Evolutionary conservation across 192 early-diverging fungal species (phyloP), one percentile per base, ranked within the genome.

Genomic region (Rhizophagus clarus): DNA sequence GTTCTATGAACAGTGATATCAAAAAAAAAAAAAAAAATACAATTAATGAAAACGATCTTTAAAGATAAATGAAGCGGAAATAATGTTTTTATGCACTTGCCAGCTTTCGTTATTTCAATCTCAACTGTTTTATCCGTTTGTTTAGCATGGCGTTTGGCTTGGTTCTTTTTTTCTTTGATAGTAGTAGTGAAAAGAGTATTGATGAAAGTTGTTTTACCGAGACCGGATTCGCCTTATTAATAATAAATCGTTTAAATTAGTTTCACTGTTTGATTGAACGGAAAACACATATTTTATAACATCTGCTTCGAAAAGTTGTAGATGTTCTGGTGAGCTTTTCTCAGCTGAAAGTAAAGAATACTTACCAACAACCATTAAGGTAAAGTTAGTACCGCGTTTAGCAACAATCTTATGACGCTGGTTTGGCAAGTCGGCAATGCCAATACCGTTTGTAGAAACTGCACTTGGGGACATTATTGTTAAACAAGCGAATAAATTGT

Each of bases 381-480:
- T 97, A 83, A 97, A 97, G 90, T 95, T 95, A 68, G 96, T 92
- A 45, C 98, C 98, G 84, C 96, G 93, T 86, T 97, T 93, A 80
- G 96, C 96, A 77, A 97, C 98, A 90, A 99, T 97, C 88, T 95
- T 95, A 87, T 99, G 98, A 71, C 94, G 90, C 88, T 99, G 98
- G 89, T 99, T 99, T 75, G 98, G 97, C 82, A 99, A 87, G 90
- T 97, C 96, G 86, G 96, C 96, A 85, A 99, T 97, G 69, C 98
- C 98, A 81, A 97, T 95, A 82, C 92, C 92, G n/a, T 78, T 78
- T n/a, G 83, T 74, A 71, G 87, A 73, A 75, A 85, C 83, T 81
- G 84, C 81, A 72, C 82, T 74, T 80, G 81, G 77, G 56, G 87
- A 87, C 82, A 81, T 83, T 74, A 78, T 81, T 68, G 26, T 40